phyloP scores from a whole-genome alignment of 1,139 yeast genomes.

The Nakaseomyces uthaithaninus region DNA sequence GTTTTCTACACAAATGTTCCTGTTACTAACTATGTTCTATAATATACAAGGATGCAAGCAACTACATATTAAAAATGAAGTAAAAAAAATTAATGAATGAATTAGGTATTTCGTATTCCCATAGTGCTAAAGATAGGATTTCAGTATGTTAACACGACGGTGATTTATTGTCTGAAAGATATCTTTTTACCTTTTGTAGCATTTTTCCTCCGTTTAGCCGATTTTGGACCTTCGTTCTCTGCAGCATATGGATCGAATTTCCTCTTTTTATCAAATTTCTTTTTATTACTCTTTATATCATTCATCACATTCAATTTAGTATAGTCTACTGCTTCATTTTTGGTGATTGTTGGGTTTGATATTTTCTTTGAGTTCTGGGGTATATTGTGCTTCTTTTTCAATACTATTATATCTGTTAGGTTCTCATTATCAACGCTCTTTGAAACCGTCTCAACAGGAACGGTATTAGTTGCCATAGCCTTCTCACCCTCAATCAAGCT shows the following conservation, averaged over 20 bases:
- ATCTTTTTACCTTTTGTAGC: conserved; percentile 41
- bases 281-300: conserved; percentile 16
- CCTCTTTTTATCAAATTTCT: conserved; percentile 33
- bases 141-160: neutral
- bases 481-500: neutral
- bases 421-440: conserved; percentile 8
- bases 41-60: no score
- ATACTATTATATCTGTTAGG: conserved; percentile 38
- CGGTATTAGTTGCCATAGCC: conserved; percentile 1
- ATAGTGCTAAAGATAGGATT: no score
- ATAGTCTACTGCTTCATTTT: conserved; percentile 41
- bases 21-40: no score
- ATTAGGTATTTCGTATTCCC: no score
- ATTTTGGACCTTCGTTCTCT: conserved; percentile 42
- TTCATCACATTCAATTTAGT: conserved; percentile 40
- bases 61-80: no score
- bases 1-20: no score
- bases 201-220: conserved; percentile 40
- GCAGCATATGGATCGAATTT: conserved; percentile 55
- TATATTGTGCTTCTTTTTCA: conserved; percentile 32
- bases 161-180: conserved; percentile 36
- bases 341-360: conserved; percentile 14
- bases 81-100: no score
- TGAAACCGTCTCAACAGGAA: conserved; percentile 8
- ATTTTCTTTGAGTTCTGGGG: conserved; percentile 13